Evolutionary conservation across 805 yeast species (phyloP), one percentile per base, ranked within the genome.

Genomic region (Wickerhamomyces sydowiorum): DNA sequence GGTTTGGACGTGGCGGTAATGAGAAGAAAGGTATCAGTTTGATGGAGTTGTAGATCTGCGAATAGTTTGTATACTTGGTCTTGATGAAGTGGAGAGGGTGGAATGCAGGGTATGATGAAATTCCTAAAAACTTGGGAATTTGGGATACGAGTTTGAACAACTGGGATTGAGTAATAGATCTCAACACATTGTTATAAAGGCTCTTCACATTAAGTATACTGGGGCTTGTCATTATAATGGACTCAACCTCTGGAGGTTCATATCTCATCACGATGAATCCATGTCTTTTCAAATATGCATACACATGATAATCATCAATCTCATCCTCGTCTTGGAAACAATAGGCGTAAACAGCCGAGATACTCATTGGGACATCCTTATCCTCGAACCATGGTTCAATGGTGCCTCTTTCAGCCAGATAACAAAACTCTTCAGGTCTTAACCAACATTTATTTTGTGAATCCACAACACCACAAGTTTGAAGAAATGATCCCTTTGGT

Each of bases 371-470:
- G 2, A 61, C 50, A 21, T 61, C 66, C 6, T 62, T 50, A 7
- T 50, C 56, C 3, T 52, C 54, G 14, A 40, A 42, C 48, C 52
- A 70, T 19, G 77, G 73, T 25, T 70, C 64, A 51, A 76, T 59
- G 3, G 81, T 70, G 2, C 97, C 97, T 55, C 98, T 67, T 57
- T 90, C 96, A 2, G 82, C 75, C 42, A 90, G 64, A 59, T 89
- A 90, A 1, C 88, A 65, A 7, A 81, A 73, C 52, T 90, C 98
- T 44, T 86, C 78, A 15, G 76, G 75, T 19, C 62, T 66, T 29
- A 90, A 65, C 69, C 75, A 72, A 38, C 78, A 64, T 4, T 70
- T 62, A 2, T 75, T 76, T 3, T 65, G 53, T 14, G 62, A 59
- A 44, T 76, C 80, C 1, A 78, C 70, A 29, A 55, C 60, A 0